Percentiles rank a stretch among this genome's conserved stretches.
Evolutionary conservation across 139 green algal genomes (phyloP).

Genomic region (Chlamydomonas schloesseri): DNA sequence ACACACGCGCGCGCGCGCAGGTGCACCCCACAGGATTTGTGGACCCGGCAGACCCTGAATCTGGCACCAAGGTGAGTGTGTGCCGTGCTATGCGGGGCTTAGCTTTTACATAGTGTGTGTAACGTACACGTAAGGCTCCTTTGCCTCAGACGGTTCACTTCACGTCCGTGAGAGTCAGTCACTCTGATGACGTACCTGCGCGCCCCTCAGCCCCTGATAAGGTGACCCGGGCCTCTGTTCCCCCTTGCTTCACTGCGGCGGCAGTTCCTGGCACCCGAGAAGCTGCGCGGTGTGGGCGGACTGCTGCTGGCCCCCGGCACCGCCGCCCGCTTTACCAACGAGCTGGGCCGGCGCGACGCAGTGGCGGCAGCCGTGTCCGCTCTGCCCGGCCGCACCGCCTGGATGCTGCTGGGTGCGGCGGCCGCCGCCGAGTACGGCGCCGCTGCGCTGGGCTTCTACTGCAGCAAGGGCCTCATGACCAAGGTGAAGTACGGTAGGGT

Average conservation of each 20-base stretch:
- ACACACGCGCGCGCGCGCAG: not conserved
- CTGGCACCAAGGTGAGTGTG: conserved; percentile 58
- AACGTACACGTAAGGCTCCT: no score
- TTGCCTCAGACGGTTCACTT: no score
- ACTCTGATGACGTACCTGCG: no score
- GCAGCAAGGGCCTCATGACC: conserved; percentile 65
- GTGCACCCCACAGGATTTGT: conserved; percentile 85
- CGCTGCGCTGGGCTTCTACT: conserved; percentile 75
- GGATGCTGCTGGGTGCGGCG: conserved; percentile 64
- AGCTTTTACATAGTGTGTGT: no score
- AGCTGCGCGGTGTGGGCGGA: conserved; percentile 78
- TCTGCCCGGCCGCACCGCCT: conserved; percentile 36
- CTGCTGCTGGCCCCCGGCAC: conserved; percentile 4
- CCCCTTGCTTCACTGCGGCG: no score
- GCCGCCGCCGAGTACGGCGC: conserved; percentile 61
- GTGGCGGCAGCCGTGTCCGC: not conserved
- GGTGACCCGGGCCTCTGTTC: no score
- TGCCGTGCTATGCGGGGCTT: no score
- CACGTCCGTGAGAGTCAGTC: no score
- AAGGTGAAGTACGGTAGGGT: conserved; percentile 47
- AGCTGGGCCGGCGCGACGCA: conserved; percentile 66
- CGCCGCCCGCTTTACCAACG: conserved; percentile 81
- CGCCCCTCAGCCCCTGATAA: no score
- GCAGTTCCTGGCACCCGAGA: conserved; percentile 84
- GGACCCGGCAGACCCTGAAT: conserved; percentile 65